Evolutionary conservation across 116 monocot species (phyloP), one percentile per base, ranked within the genome.

Genomic region (Cymodocea nodosa): DNA sequence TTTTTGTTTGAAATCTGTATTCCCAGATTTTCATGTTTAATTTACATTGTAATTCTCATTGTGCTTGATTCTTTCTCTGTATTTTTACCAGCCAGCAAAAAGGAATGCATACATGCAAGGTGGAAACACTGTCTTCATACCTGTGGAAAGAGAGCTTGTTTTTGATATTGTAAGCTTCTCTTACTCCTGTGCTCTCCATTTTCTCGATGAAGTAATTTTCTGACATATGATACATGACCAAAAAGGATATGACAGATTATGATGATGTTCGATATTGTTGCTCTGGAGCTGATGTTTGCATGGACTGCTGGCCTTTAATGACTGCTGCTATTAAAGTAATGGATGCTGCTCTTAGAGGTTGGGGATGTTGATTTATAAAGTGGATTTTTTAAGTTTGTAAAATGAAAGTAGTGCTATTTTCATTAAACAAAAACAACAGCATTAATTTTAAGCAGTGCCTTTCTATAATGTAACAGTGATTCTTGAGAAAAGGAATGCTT

Each of bases 271-370:
- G 92, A 34, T 86, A 91, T 62, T 98, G 97, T 73, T 98, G 97
- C 52, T 85, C 97, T 82, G 97, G 97, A 34, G 83, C 87, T 53
- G 92, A 98, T 79, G 75, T 86, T 35, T 98, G 97, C 68, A 63
- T 82, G 59, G 70, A 88, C 49, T 98, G 97, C 66, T 98, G 97
- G 97, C 97, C 91, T 52, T 74, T 98, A 49, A 98, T 98, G 97
- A 92, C 97, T 18, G 72, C 78, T 73, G 89, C 97, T 64, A 92
- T 98, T 53, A 98, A 92, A 82, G 84, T 98, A 52, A 82, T 98
- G 34, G 97, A 98, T 55, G 70, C 74, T 62, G 44, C 92, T 62
- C 91, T 98, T 53, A 91, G 97, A 89, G 97, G 97, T 87, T 68
- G 10, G 8, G n/a, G n/a, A n/a, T n/a, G n/a, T n/a, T n/a, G n/a